Evolutionary conservation across 2,329 filamentous ascomycete genomes (phyloP), one percentile per base, ranked within the genome.

Genomic region (Aulographum hederae): DNA sequence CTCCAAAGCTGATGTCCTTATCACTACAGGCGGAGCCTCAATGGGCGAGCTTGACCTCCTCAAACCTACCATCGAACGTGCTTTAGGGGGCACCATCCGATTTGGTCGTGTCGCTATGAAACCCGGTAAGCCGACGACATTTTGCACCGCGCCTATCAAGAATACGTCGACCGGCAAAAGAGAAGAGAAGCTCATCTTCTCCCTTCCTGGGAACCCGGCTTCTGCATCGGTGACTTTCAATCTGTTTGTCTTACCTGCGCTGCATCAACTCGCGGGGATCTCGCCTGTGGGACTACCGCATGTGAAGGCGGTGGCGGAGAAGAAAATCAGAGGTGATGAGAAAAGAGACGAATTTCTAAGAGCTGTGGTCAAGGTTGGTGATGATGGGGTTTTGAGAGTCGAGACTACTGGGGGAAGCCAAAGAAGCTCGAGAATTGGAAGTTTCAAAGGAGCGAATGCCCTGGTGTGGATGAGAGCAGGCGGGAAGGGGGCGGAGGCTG

Each of bases 91-190:
- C 5, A 89, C 76, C 0, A 93, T 98, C 41, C 89, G 94, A 53
- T 98, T 98, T 44, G 89, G 89, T 16, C 77, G 89, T 3, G 89
- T 98, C 3, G 70, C 77, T 33, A 95, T 98, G 89, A 98, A 98
- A 59, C 89, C 89, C 0, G 89, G 89, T 4, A 98, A 95, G 54
- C 89, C 89, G 2, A 94, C 85, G 0, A 98, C 89, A 0, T 98
- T 98, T 51, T 89, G 89, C 2, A 94, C 82, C 0, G 67, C 95
- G 0, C 74, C 80, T 0, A 59, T 67, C 46, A 74, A 74, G 34
- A 46, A 50, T 29, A 28, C 18, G 6, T 42, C 43, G 11, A 37
- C 43, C 11, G 69, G 73, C 14, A 58, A 67, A 26, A 65, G 73
- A 28, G 53, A 70, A 16, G 58, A 57, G 2, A 84, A 79, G 47